Percentiles rank a stretch among this genome's conserved stretches.
These are phyloP conservation scores for Hyphopichia homilentoma DNA, from an alignment of 805 yeast species.

Conservation along the genomic window DNA sequence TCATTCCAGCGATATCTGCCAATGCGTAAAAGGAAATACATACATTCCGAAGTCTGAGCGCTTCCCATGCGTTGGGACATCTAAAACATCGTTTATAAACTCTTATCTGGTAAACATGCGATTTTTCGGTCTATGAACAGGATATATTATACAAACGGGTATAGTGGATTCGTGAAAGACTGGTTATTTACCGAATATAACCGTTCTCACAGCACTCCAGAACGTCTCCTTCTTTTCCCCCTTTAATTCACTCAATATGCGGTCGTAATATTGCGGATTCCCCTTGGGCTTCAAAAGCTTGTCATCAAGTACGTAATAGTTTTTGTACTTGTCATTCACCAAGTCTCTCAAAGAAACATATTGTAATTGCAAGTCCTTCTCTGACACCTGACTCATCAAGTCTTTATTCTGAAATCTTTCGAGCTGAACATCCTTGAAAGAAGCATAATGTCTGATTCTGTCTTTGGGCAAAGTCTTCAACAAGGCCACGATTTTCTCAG, in stretches of 20 bases:
- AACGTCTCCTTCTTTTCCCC: conserved; percentile 70
- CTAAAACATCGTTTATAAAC: too few relatives aligned
- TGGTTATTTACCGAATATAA: conserved; percentile 63
- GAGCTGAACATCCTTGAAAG: conserved; percentile 66
- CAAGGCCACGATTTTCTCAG: conserved; percentile 53
- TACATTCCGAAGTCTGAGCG: too few relatives aligned
- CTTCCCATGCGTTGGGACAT: too few relatives aligned
- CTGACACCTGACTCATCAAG: conserved; percentile 32
- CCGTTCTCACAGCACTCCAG: conserved; percentile 65
- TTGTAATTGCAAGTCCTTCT: conserved; percentile 56
- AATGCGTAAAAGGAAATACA: too few relatives aligned
- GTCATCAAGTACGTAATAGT: conserved; percentile 60
- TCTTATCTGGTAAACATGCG: background rate
- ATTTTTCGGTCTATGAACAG: background rate
- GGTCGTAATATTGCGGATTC: conserved; percentile 71
- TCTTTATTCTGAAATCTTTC: conserved; percentile 34
- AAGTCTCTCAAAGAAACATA: conserved; percentile 54
- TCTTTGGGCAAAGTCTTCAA: conserved; percentile 67
- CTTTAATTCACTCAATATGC: conserved; percentile 64
- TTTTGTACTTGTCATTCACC: conserved; percentile 57
- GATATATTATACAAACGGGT: background rate
- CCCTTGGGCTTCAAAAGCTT: conserved; percentile 79
- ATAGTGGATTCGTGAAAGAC: background rate
- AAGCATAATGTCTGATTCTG: conserved; percentile 61
- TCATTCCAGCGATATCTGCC: too few relatives aligned